phyloP scores from a whole-genome alignment of 805 yeast species.

The Starmera dryadoides region DNA sequence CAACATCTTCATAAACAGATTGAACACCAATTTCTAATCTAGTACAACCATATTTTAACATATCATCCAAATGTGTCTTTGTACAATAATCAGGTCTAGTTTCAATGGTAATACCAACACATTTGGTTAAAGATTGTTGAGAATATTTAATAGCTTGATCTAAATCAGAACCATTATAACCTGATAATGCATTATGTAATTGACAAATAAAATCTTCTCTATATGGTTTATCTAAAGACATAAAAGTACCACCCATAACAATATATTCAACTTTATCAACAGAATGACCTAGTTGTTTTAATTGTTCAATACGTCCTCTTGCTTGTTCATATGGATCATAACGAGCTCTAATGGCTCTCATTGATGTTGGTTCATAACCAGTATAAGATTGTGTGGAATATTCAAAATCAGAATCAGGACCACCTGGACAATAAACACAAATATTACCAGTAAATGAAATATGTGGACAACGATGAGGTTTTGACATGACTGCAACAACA shows the following conservation, averaged over 20 bases:
- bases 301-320: slow-evolving; percentile 92
- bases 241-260: slow-evolving; percentile 98
- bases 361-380: slow-evolving; percentile 97
- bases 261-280: slow-evolving; percentile 97
- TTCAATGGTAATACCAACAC: slow-evolving; percentile 98
- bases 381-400: slow-evolving; percentile 97
- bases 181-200: slow-evolving; percentile 91
- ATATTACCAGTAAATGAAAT: slow-evolving; percentile 98
- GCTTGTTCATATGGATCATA: slow-evolving; percentile 99
- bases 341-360: slow-evolving; percentile 98
- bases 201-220: slow-evolving; percentile 85
- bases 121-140: slow-evolving; percentile 90
- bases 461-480: slow-evolving; percentile 98
- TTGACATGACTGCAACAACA: slow-evolving; percentile 98
- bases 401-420: slow-evolving; percentile 97
- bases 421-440: slow-evolving; percentile 98
- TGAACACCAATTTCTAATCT: slow-evolving; percentile 96
- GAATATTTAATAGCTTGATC: slow-evolving; percentile 89
- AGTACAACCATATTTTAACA: slow-evolving; percentile 95
- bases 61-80: slow-evolving; percentile 88
- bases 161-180: slow-evolving; percentile 77
- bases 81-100: slow-evolving; percentile 99
- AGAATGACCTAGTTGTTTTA: slow-evolving; percentile 90
- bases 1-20: slow-evolving; percentile 95
- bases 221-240: slow-evolving; percentile 87